Conservation (phyloP, 2,329 filamentous ascomycete species). For the Raffaelea deltoideospora region DNA sequence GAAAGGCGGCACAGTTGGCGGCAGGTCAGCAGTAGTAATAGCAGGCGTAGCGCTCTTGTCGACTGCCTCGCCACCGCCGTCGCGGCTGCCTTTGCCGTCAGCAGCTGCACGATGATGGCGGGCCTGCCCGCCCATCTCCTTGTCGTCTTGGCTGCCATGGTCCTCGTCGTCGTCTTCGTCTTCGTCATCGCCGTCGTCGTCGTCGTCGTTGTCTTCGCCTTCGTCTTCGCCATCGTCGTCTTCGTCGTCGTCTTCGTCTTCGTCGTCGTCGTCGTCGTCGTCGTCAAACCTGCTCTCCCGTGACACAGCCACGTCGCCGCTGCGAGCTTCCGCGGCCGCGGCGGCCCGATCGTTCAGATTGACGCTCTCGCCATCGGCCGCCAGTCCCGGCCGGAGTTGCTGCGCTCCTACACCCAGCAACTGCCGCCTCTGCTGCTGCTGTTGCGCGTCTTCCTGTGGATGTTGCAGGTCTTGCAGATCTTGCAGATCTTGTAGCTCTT, state of each 20-base stretch:
- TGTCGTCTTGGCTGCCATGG: too few relatives aligned
- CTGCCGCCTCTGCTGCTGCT: neutral
- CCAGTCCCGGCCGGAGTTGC: neutral
- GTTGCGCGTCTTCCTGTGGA: too few relatives aligned
- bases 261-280: neutral
- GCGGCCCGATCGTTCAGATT: conserved; percentile 1
- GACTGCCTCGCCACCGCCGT: neutral
- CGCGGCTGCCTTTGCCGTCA: neutral
- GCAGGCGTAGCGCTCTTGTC: neutral
- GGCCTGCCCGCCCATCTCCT: too few relatives aligned
- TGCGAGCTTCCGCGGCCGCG: conserved; percentile 1
- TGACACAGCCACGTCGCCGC: conserved; percentile 1
- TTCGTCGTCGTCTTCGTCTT: neutral
- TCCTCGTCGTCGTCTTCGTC: neutral
- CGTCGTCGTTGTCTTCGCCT: neutral
- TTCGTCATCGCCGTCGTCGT: neutral
- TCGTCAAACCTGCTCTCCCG: neutral
- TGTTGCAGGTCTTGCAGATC: too few relatives aligned
- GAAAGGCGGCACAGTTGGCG: too few relatives aligned
- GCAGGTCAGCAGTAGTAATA: conserved; percentile 1
- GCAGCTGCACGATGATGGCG: too few relatives aligned
- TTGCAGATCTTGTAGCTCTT: too few relatives aligned
- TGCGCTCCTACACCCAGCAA: neutral
- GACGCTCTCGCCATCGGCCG: conserved; percentile 1
- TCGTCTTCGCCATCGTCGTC: neutral